These are phyloP conservation scores for Globisporangium mamillatum DNA, from an alignment of 352 stramenopile genomes.

Conservation along the genomic window DNA sequence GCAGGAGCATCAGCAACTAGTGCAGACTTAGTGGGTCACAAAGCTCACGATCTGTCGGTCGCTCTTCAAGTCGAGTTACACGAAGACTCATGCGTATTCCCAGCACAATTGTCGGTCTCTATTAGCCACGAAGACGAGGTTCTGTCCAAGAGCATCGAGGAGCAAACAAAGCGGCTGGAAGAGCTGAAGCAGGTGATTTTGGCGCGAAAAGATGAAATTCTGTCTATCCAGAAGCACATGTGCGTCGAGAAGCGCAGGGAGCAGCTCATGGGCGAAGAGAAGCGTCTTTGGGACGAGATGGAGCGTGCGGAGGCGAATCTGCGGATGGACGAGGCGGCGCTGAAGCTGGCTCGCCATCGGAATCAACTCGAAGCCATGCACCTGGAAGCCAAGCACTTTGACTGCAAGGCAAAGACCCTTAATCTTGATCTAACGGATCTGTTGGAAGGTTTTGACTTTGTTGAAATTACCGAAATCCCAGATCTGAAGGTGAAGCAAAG, in stretches of 20 bases:
- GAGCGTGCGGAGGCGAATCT: constrained; percentile 42
- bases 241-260: constrained; percentile 50
- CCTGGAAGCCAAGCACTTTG: constrained; percentile 35
- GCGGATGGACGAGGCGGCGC: constrained; percentile 30
- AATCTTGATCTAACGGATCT: constrained; percentile 14
- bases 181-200: constrained; percentile 42
- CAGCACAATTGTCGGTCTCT: constrained; percentile 18
- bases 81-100: not conserved
- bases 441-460: constrained; percentile 34
- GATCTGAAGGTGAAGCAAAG: not conserved
- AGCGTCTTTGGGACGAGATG: constrained; percentile 42
- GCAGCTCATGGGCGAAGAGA: constrained; percentile 39
- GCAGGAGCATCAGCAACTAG: not conserved
- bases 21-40: not conserved
- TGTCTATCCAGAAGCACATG: constrained; percentile 44
- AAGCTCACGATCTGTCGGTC: not conserved
- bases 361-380: constrained; percentile 45
- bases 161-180: constrained; percentile 45
- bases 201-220: constrained; percentile 39
- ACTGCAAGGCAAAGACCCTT: not conserved
- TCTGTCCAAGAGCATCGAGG: constrained; percentile 65
- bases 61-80: not conserved
- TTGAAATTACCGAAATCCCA: constrained; percentile 21
- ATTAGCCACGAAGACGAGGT: constrained; percentile 33
- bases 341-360: constrained; percentile 41